Conservation (phyloP, 2,329 filamentous ascomycete genomes). For the Fusarium pininemorale region DNA sequence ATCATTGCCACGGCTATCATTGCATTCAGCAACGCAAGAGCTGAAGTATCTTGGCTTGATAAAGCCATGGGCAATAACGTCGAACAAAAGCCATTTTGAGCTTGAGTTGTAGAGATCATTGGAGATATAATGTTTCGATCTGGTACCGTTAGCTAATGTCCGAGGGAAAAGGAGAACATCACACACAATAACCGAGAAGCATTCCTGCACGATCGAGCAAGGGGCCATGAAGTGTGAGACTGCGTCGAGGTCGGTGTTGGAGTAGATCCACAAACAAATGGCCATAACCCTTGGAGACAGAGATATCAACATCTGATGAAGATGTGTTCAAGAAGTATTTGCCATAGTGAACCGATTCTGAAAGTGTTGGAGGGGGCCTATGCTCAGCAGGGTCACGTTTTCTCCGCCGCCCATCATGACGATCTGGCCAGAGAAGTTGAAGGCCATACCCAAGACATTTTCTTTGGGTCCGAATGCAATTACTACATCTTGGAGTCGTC, state of each 20-base stretch:
- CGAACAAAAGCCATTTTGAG: background rate
- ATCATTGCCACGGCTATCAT: background rate
- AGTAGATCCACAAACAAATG: background rate
- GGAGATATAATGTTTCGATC: background rate
- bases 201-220: background rate
- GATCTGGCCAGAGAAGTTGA: background rate
- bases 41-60: background rate
- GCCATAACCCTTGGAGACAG: rapidly evolving
- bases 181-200: background rate
- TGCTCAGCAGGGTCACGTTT: background rate
- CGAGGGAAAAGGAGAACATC: background rate
- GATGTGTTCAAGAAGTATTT: background rate
- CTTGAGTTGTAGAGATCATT: background rate
- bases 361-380: background rate
- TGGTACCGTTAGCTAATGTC: background rate
- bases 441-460: background rate
- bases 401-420: background rate
- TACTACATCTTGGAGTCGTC: background rate
- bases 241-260: background rate
- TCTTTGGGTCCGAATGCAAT: background rate
- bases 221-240: background rate
- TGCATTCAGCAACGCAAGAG: background rate
- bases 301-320: background rate
- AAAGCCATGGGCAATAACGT: background rate
- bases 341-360: background rate